These are phyloP conservation scores for Ophiostoma piceae DNA, from an alignment of 2,329 filamentous ascomycete genomes.

Conservation along the genomic window DNA sequence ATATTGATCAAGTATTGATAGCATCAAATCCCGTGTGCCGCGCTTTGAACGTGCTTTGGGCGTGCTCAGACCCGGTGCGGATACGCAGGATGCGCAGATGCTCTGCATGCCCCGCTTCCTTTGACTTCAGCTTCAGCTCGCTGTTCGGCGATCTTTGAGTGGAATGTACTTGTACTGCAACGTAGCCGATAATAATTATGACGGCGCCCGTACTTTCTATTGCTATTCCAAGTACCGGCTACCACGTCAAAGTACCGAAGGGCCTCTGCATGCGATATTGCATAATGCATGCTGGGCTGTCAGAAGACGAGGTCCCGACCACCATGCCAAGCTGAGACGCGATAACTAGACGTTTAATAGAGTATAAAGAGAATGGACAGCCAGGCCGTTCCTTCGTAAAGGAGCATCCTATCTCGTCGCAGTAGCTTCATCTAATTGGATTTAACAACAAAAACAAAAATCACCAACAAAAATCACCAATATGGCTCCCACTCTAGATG, in stretches of 20 bases:
- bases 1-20: background rate
- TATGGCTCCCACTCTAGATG: conserved; percentile 30
- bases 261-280: background rate
- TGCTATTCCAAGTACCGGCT: background rate
- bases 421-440: background rate
- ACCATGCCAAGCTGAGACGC: no score
- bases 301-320: no score
- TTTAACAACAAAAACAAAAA: no score
- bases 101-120: background rate
- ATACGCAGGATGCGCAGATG: background rate
- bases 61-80: no score
- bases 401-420: background rate
- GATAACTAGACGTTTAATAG: no score
- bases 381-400: background rate
- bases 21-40: background rate
- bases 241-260: background rate
- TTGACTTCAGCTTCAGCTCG: background rate
- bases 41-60: no score
- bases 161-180: background rate
- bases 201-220: background rate
- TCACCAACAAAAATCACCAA: background rate
- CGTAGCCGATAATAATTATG: no score
- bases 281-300: no score
- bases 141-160: background rate
- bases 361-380: no score